Evolutionary conservation across 371 early-diverging fungal species (phyloP).

Genomic region (Basidiobolus heterosporus): DNA sequence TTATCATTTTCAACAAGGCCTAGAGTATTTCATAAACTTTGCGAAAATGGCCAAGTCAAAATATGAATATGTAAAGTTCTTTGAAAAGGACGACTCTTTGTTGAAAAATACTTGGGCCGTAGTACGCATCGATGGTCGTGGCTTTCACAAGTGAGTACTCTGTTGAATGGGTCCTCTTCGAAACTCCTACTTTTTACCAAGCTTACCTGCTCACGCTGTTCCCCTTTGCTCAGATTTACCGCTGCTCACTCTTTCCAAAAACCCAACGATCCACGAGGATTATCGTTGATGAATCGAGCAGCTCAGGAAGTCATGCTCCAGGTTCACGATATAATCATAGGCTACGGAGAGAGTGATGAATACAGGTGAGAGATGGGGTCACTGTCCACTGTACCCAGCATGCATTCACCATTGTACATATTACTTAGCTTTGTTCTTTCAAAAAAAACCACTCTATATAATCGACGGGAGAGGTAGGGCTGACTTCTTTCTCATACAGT

Average conservation of each 20-base stretch:
- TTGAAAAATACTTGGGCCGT: slow-evolving; percentile 76
- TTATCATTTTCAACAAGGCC: not conserved
- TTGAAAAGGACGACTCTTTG: slow-evolving; percentile 59
- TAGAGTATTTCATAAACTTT: not conserved
- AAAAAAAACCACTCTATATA: slow-evolving; percentile 45
- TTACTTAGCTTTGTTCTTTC: slow-evolving; percentile 49
- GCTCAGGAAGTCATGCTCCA: slow-evolving; percentile 64
- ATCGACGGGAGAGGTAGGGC: slow-evolving; percentile 56
- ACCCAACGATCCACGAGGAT: slow-evolving; percentile 77
- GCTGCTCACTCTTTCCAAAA: slow-evolving; percentile 67
- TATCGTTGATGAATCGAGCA: slow-evolving; percentile 72
- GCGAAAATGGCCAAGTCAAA: slow-evolving; percentile 68
- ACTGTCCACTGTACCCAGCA: too few species aligned
- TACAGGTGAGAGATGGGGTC: slow-evolving; percentile 31
- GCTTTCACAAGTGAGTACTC: slow-evolving; percentile 57
- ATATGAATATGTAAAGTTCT: slow-evolving; percentile 82
- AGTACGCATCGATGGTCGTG: slow-evolving; percentile 85
- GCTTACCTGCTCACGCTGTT: too few species aligned
- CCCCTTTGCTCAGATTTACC: slow-evolving; percentile 48
- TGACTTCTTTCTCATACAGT: too few species aligned
- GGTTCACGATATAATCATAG: slow-evolving; percentile 63
- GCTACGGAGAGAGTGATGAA: slow-evolving; percentile 91
- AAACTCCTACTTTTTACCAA: too few species aligned
- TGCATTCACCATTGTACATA: not conserved
- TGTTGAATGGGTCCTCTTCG: too few species aligned